Conservation (phyloP, 2,329 filamentous ascomycete species). For the Penicillium thymicola region DNA sequence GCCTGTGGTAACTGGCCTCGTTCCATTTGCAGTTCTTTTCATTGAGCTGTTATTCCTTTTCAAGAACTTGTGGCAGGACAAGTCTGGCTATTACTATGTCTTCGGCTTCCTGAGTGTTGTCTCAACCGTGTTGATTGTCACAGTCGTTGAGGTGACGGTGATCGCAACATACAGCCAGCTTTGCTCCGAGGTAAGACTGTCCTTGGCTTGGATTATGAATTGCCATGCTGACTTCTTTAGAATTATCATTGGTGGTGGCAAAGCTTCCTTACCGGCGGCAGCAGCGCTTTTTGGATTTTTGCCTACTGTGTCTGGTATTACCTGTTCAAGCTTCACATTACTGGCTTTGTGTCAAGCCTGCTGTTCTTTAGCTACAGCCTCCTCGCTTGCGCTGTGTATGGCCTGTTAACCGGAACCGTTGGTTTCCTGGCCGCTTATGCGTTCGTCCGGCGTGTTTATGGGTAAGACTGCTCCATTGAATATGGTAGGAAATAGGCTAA, state of each 20-base stretch:
- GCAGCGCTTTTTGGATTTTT: constrained; percentile 77
- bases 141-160: constrained; percentile 77
- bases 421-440: constrained; percentile 81
- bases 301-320: constrained; percentile 83
- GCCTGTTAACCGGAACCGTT: constrained; percentile 75
- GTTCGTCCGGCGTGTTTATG: constrained; percentile 80
- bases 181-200: constrained; percentile 63
- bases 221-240: constrained; percentile 30
- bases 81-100: constrained; percentile 87
- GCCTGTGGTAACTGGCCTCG: constrained; percentile 68
- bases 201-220: background rate
- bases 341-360: constrained; percentile 72
- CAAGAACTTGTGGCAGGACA: constrained; percentile 84
- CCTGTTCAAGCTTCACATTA: constrained; percentile 73
- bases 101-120: constrained; percentile 82
- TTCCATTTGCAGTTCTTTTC: constrained; percentile 84
- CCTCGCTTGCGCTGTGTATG: constrained; percentile 77
- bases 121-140: constrained; percentile 67
- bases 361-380: constrained; percentile 85
- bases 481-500: background rate
- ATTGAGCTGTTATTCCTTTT: constrained; percentile 85
- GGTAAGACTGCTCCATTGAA: constrained; percentile 49
- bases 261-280: constrained; percentile 74
- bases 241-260: constrained; percentile 95
- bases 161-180: constrained; percentile 80